These are phyloP conservation scores for Aureobasidium leucospermi DNA, from an alignment of 2,329 filamentous ascomycete genomes.

Conservation along the genomic window DNA sequence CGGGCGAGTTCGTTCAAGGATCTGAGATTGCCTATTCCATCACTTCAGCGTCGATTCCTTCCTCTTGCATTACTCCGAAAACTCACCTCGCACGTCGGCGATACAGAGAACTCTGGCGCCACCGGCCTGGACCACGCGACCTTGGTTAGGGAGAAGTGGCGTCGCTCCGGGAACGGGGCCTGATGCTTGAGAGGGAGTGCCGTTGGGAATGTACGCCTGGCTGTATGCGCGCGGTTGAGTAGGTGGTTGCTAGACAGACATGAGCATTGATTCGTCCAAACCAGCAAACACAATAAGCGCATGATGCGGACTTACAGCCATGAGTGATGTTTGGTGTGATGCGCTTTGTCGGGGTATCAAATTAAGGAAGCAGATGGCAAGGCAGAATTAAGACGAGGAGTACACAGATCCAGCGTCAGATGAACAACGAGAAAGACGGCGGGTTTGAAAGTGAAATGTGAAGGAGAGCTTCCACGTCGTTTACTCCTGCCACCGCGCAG, in stretches of 20 bases:
- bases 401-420: not conserved
- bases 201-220: conserved; percentile 42
- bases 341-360: conserved; percentile 12
- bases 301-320: conserved; percentile 14
- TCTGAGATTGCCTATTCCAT: conserved; percentile 70
- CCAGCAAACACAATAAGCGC: not conserved
- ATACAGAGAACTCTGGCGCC: conserved; percentile 44
- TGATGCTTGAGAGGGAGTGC: conserved; percentile 25
- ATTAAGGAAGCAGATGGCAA: conserved; percentile 2
- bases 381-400: conserved; percentile 7
- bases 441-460: not conserved
- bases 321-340: conserved; percentile 3
- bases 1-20: conserved; percentile 95
- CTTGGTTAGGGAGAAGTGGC: conserved; percentile 46
- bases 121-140: conserved; percentile 44
- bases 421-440: conserved; percentile 6
- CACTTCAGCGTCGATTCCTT: conserved; percentile 14
- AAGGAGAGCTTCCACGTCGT: conserved; percentile 10
- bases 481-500: conserved; percentile 10
- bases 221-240: conserved; percentile 45
- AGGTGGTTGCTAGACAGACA: conserved; percentile 37
- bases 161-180: conserved; percentile 37
- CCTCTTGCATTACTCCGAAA: not conserved
- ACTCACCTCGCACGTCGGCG: conserved; percentile 45
- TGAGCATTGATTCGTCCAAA: not conserved